Evolutionary conservation across 1,284 basidiomycete species (phyloP).

Genomic region (Coriolopsis trogii): DNA sequence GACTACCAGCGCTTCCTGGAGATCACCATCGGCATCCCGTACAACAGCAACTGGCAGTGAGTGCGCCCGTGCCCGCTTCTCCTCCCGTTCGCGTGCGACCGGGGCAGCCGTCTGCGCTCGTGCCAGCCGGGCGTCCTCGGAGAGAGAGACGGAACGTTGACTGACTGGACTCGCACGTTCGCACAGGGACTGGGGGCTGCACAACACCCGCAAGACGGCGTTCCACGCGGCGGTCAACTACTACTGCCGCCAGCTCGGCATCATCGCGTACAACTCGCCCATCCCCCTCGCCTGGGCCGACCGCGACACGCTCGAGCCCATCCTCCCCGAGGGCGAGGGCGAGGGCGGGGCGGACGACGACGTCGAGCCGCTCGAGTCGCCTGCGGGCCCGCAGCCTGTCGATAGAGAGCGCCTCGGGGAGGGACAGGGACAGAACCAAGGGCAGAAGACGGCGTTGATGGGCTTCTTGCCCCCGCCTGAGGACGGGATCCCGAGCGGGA

Average conservation of each 20-base stretch:
- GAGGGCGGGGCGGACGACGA: slow-evolving; percentile 28
- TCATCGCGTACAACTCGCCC: slow-evolving; percentile 59
- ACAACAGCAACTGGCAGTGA: slow-evolving; percentile 48
- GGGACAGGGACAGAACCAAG: too few relatives aligned
- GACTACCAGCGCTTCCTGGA: slow-evolving; percentile 65
- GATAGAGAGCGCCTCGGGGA: too few relatives aligned
- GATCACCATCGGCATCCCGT: slow-evolving; percentile 67
- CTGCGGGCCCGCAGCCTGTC: slow-evolving; percentile 1
- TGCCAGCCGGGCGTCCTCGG: too few relatives aligned
- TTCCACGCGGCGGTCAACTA: slow-evolving; percentile 77
- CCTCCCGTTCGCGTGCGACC: too few relatives aligned
- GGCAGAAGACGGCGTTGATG: slow-evolving; percentile 16
- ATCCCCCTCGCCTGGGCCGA: slow-evolving; percentile 58
- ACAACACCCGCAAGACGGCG: slow-evolving; percentile 62
- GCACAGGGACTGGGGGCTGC: slow-evolving; percentile 62
- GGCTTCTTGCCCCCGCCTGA: slow-evolving; percentile 29
- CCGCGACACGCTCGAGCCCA: slow-evolving; percentile 36
- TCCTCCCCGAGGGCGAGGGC: slow-evolving; percentile 24
- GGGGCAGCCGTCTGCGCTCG: too few relatives aligned
- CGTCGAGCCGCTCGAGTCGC: slow-evolving; percentile 18
- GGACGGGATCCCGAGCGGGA: slow-evolving; percentile 24
- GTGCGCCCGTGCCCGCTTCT: too few relatives aligned
- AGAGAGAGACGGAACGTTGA: too few relatives aligned
- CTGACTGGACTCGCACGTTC: too few relatives aligned
- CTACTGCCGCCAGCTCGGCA: slow-evolving; percentile 69